These are phyloP conservation scores for Trichopus zeylanicus DNA, from an alignment of 116 monocot genomes.

Conservation along the genomic window DNA sequence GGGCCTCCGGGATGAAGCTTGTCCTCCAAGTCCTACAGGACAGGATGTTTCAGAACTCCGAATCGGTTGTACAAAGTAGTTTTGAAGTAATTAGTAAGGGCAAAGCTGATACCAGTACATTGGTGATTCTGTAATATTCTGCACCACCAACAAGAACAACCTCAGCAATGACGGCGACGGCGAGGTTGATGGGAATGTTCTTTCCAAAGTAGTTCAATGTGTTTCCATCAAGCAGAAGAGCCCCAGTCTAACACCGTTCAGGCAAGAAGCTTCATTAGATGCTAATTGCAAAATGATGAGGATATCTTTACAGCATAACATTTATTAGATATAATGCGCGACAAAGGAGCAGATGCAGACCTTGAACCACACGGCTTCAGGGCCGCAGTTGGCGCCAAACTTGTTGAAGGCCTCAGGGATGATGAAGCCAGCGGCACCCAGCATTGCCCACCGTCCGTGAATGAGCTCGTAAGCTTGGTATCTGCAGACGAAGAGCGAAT, in stretches of 20 bases:
- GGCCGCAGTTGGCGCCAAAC: constrained; percentile 89
- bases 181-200: constrained; percentile 91
- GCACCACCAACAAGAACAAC: constrained; percentile 87
- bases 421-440: constrained; percentile 96
- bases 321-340: no score
- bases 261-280: no score
- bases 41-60: no score
- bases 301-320: no score
- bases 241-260: constrained; percentile 98
- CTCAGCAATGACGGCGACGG: constrained; percentile 67
- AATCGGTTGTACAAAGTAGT: background rate
- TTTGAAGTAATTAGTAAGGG: no score
- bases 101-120: constrained; percentile 61
- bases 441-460: constrained; percentile 97
- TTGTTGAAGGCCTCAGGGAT: constrained; percentile 99
- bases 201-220: constrained; percentile 95
- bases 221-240: constrained; percentile 93
- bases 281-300: no score
- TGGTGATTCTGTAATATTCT: constrained; percentile 92
- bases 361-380: constrained; percentile 99
- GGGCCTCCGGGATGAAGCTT: constrained; percentile 93
- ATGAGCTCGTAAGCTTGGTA: constrained; percentile 94
- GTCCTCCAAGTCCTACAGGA: constrained; percentile 85
- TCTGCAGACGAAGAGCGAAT: constrained; percentile 17
- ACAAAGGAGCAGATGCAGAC: constrained; percentile 9